phyloP scores from a whole-genome alignment of 352 stramenopile species.

The Phytophthora sp. region DNA sequence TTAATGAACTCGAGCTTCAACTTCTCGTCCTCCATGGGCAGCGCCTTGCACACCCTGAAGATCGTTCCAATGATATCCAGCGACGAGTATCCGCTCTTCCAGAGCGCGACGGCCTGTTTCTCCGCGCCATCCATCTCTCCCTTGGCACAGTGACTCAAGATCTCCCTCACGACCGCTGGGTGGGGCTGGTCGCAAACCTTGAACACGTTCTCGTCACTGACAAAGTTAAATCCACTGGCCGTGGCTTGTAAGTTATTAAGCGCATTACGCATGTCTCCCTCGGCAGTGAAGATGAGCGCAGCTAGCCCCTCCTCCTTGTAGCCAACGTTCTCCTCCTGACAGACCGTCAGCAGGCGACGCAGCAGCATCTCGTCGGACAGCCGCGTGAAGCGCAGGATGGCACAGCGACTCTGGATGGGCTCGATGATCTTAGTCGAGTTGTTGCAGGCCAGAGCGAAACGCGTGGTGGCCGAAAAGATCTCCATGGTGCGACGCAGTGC shows the following conservation, averaged over 20 bases:
- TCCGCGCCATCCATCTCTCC: conserved; percentile 89
- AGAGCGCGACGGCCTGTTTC: conserved; percentile 72
- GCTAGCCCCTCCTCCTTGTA: conserved; percentile 94
- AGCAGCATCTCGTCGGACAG: conserved; percentile 97
- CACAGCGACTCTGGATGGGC: conserved; percentile 98
- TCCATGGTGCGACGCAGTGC: conserved; percentile 98
- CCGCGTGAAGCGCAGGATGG: conserved; percentile 97
- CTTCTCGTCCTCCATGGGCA: conserved; percentile 80
- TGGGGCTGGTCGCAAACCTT: conserved; percentile 97
- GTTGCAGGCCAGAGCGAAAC: conserved; percentile 99
- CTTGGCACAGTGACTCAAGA: conserved; percentile 69
- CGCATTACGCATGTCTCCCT: conserved; percentile 99
- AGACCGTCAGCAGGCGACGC: conserved; percentile 93
- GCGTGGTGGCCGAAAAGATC: conserved; percentile 97
- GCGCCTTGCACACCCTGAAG: conserved; percentile 95
- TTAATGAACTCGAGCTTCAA: conserved; percentile 93
- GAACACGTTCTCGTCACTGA: conserved; percentile 97
- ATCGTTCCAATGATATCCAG: conserved; percentile 98
- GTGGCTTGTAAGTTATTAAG: conserved; percentile 99
- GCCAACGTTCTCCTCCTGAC: conserved; percentile 89
- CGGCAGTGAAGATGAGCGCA: conserved; percentile 98
- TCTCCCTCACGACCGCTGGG: conserved; percentile 81
- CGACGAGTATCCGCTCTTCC: conserved; percentile 93
- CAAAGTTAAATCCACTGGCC: conserved; percentile 92
- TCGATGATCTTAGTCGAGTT: conserved; percentile 99